phyloP scores from a whole-genome alignment of 352 stramenopile species.

The Pythium sp. region DNA sequence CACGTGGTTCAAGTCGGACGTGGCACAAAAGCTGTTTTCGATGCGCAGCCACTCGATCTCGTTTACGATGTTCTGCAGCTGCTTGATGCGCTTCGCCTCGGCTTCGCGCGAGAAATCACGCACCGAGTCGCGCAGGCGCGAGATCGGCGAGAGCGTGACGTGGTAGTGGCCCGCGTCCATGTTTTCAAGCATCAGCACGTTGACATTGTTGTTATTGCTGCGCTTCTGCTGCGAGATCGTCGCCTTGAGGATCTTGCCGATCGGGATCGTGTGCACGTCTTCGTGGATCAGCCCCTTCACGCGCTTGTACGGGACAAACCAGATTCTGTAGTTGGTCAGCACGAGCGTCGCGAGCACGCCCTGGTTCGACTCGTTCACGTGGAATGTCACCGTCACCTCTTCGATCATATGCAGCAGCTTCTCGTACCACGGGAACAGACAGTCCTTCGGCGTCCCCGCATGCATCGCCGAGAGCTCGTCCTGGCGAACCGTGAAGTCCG shows the following conservation, averaged over 20 bases:
- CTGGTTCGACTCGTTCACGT: conserved; percentile 85
- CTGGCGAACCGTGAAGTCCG: conserved; percentile 57
- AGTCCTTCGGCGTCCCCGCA: conserved; percentile 64
- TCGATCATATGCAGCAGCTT: conserved; percentile 84
- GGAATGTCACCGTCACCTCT: conserved; percentile 85
- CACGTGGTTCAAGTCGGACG: conserved; percentile 70
- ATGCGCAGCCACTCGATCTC: conserved; percentile 84
- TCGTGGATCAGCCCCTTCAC: conserved; percentile 75
- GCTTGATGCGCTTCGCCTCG: conserved; percentile 78
- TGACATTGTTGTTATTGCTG: conserved; percentile 77
- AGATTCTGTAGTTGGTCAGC: conserved; percentile 82
- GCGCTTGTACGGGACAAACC: conserved; percentile 80
- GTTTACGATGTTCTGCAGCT: conserved; percentile 69
- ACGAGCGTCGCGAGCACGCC: conserved; percentile 77
- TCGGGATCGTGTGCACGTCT: conserved; percentile 77
- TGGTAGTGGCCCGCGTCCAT: conserved; percentile 86
- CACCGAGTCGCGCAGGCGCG: conserved; percentile 61
- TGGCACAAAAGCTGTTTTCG: conserved; percentile 83
- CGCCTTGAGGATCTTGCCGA: conserved; percentile 78
- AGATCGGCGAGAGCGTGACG: conserved; percentile 81
- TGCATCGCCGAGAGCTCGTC: conserved; percentile 68
- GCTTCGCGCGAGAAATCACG: conserved; percentile 68
- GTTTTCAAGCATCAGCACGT: conserved; percentile 74
- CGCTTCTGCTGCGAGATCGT: conserved; percentile 79
- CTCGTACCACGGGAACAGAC: conserved; percentile 80